A percentile compares a stretch with the other conserved stretches of the same genome.
These are phyloP conservation scores for Candida pseudoglaebosa DNA, from an alignment of 805 yeast species.

Conservation along the genomic window DNA sequence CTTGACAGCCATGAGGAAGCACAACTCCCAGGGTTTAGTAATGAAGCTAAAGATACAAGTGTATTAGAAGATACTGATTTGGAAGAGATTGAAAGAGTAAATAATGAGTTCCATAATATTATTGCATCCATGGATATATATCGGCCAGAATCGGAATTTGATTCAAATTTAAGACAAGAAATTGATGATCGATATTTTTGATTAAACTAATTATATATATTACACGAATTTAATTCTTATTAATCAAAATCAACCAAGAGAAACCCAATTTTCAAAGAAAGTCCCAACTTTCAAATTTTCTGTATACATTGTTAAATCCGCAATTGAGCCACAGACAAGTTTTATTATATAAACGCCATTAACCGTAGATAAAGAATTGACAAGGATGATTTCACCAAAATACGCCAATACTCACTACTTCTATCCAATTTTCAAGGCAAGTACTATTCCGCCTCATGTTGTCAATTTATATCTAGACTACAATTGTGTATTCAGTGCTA, in stretches of 20 bases:
- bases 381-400: conserved; percentile 44
- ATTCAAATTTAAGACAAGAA: neutral
- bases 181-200: too few relatives aligned
- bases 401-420: conserved; percentile 36
- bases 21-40: too few relatives aligned
- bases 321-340: neutral
- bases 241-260: neutral
- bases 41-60: too few relatives aligned
- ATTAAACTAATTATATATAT: too few relatives aligned
- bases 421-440: conserved; percentile 12
- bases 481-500: conserved; percentile 72
- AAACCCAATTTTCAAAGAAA: too few relatives aligned
- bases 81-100: conserved; percentile 4
- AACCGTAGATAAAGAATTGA: too few relatives aligned
- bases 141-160: neutral
- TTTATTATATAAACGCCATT: too few relatives aligned
- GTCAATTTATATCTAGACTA: conserved; percentile 71
- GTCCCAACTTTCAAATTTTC: neutral
- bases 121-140: neutral
- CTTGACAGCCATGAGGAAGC: too few relatives aligned
- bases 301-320: too few relatives aligned
- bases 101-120: conserved; percentile 1
- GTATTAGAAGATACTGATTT: neutral
- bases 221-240: too few relatives aligned
- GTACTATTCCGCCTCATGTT: conserved; percentile 29